Percentiles rank a stretch among this genome's conserved stretches.
These are phyloP conservation scores for Rhizophagus sp. DNA, from an alignment of 192 early-diverging fungal genomes.

Conservation along the genomic window DNA sequence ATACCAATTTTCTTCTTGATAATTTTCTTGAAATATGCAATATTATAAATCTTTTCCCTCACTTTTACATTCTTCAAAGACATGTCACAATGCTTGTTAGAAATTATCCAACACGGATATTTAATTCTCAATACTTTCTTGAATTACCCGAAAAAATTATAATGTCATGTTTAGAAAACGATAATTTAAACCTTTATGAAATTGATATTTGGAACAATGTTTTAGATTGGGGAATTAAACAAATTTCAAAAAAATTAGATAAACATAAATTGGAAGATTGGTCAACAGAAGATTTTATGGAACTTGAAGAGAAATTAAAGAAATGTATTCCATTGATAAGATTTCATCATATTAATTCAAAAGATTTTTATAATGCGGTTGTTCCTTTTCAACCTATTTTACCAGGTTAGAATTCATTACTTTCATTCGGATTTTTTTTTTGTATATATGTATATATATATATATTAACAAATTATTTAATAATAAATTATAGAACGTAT, in stretches of 20 bases:
- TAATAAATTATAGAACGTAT: not conserved
- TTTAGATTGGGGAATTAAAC: not conserved
- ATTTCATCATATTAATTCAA: not conserved
- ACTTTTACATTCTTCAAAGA: not conserved
- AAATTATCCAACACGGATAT: not conserved
- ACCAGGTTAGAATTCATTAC: not conserved
- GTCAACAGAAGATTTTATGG: not conserved
- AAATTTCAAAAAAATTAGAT: not conserved
- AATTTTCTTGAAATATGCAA: not conserved
- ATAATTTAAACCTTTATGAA: not conserved
- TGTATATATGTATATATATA: too few species aligned
- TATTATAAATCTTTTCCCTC: not conserved
- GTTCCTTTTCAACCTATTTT: not conserved
- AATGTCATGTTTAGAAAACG: not conserved
- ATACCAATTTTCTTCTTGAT: not conserved
- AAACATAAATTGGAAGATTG: not conserved
- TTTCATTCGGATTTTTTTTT: too few species aligned
- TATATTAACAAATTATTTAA: not conserved
- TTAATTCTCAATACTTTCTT: not conserved
- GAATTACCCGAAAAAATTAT: not conserved
- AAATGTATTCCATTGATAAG: not conserved
- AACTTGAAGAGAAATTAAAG: slow-evolving; percentile 2
- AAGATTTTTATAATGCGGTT: not conserved
- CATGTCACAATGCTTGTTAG: not conserved
- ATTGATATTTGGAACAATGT: not conserved